Conservation (phyloP, 257 asterid genomes). For the Solanum lycopersicoides region DNA sequence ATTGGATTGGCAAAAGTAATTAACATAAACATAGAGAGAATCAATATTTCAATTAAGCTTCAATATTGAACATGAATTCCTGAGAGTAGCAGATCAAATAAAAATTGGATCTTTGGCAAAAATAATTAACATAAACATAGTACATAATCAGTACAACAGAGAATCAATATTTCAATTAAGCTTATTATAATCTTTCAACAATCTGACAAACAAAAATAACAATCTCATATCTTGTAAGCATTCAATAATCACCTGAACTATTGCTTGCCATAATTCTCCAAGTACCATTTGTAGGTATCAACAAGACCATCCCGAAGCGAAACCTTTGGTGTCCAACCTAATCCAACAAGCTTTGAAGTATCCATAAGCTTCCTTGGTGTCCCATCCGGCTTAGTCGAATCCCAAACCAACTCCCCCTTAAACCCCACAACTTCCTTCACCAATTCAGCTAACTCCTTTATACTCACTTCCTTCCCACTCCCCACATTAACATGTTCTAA, state of each 20-base stretch:
- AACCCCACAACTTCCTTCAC: constrained; percentile 87
- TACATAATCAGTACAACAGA: background rate
- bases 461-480: constrained; percentile 82
- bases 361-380: constrained; percentile 98
- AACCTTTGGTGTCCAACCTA: constrained; percentile 85
- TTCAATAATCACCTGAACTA: constrained; percentile 22
- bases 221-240: background rate
- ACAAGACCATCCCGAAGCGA: constrained; percentile 63
- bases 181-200: background rate
- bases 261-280: constrained; percentile 47
- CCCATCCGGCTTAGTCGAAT: constrained; percentile 81
- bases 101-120: background rate
- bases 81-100: background rate
- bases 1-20: background rate
- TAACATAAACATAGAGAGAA: background rate
- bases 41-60: background rate
- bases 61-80: background rate
- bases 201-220: background rate
- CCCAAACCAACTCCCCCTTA: constrained; percentile 80
- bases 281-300: constrained; percentile 69
- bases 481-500: constrained; percentile 90
- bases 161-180: background rate
- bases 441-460: constrained; percentile 76
- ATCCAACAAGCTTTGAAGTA: constrained; percentile 55
- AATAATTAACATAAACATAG: background rate